These are phyloP conservation scores for Thalassiosira livingstoniorum DNA, from an alignment of 352 stramenopile genomes.

Conservation along the genomic window DNA sequence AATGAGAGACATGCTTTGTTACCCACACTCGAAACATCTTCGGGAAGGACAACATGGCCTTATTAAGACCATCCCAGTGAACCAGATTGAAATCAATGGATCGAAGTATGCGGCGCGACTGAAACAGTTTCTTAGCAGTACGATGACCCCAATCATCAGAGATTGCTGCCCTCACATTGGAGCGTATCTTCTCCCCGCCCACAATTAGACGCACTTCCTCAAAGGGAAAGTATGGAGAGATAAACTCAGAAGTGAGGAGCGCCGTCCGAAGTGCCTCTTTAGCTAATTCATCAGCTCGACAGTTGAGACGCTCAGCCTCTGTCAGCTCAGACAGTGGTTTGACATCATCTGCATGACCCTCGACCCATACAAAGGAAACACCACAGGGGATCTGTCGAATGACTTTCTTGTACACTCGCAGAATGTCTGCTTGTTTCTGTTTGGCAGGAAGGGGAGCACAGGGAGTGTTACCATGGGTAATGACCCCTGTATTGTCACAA, in stretches of 20 bases:
- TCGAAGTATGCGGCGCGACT: neutral
- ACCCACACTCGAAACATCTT: too few species aligned
- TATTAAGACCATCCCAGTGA: neutral
- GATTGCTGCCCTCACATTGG: neutral
- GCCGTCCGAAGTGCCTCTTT: neutral
- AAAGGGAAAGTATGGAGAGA: neutral
- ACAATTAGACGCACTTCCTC: neutral
- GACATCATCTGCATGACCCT: too few species aligned
- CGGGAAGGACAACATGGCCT: too few species aligned
- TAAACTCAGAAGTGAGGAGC: neutral
- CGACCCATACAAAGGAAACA: too few species aligned
- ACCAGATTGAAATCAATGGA: neutral
- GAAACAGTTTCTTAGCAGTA: neutral
- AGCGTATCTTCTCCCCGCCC: neutral
- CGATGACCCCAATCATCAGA: neutral
- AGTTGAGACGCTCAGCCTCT: neutral
- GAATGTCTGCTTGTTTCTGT: too few species aligned
- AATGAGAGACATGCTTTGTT: too few species aligned
- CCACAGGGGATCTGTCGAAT: neutral
- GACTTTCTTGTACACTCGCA: neutral
- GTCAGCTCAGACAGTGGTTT: neutral
- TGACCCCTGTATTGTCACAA: neutral
- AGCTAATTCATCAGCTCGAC: neutral
- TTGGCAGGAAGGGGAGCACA: neutral
- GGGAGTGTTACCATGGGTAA: neutral